Evolutionary conservation across 805 yeast genomes (phyloP), one percentile per base, ranked within the genome.

Genomic region (Ogataea salicorniae): DNA sequence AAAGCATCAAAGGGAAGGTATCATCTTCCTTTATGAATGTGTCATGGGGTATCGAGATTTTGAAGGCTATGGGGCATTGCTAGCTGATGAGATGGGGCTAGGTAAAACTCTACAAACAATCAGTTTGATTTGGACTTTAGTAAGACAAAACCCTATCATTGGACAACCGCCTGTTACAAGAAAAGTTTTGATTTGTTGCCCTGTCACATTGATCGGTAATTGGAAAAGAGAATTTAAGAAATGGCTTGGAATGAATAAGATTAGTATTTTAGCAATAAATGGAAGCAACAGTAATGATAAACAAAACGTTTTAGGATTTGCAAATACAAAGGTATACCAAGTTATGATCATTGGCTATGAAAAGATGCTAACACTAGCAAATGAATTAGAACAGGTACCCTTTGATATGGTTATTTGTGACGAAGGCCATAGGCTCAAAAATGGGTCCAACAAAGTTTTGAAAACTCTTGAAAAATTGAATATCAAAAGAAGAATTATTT

Each of bases 11-110:
- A 66, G 77, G 14, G 91, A 85, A 53, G 99, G 97, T 2, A 87
- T 92, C 0, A 63, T 68, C 45, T 94, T 94, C 58, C 68, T 94
- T 55, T 88, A 88, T 61, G 84, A 86, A 47, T 87, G 96, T 56
- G 76, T 91, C 1, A 79, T 85, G 83, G 95, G 95, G 0, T 67
- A 76, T 44, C 68, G 76, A 23, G 75, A 73, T 4, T 66, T 66
- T 18, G 69, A 70, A 2, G 77, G 79, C 0, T 56, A 67, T 39
- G 98, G 99, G 0, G 91, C 92, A 2, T 67, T 94, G 5, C 65
- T 94, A 39, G 99, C 99, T 0, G 99, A 94, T 65, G 98, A 92
- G 57, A 94, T 94, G 99, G 99, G 99, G 0, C 70, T 94, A 16
- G 97, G 97, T 2, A 87, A 87, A 58, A 91, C 98, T 0, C 66